A percentile compares a stretch with the other conserved stretches of the same genome.
Evolutionary conservation across 257 asterid genomes (phyloP).

Genomic region (Nicotiana obtusifolia): DNA sequence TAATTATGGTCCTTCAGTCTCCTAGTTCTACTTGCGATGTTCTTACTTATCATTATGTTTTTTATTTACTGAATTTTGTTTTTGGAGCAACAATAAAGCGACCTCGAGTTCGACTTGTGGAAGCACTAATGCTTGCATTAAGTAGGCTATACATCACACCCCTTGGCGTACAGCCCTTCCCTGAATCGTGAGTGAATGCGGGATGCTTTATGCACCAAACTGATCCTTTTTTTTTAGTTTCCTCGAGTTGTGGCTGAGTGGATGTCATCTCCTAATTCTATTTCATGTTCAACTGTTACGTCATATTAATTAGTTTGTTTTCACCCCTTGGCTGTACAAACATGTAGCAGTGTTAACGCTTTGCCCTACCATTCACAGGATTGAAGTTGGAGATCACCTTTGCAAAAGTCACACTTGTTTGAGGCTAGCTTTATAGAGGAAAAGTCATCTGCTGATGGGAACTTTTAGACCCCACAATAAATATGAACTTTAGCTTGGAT

Average conservation of each 20-base stretch:
- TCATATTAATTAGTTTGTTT: background rate
- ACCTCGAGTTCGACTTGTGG: too few relatives aligned
- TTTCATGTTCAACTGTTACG: background rate
- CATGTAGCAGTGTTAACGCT: background rate
- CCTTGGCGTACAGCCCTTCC: too few relatives aligned
- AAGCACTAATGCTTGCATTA: too few relatives aligned
- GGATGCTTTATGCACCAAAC: too few relatives aligned
- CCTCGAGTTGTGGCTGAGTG: background rate
- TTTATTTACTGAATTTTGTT: background rate
- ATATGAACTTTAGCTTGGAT: background rate
- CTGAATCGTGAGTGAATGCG: too few relatives aligned
- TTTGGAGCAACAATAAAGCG: too few relatives aligned
- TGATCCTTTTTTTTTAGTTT: too few relatives aligned
- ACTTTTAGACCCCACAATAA: background rate
- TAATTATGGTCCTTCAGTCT: background rate
- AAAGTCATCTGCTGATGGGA: conserved; percentile 1
- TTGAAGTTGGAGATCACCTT: background rate
- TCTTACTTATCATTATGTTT: background rate
- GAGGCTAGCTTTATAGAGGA: background rate
- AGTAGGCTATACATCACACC: too few relatives aligned
- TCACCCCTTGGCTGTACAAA: background rate
- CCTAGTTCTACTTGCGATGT: background rate
- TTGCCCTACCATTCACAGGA: background rate
- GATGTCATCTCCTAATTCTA: background rate
- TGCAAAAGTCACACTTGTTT: background rate